phyloP scores from a whole-genome alignment of 2,329 filamentous ascomycete species.

The Aspergillus pseudotamarii region DNA sequence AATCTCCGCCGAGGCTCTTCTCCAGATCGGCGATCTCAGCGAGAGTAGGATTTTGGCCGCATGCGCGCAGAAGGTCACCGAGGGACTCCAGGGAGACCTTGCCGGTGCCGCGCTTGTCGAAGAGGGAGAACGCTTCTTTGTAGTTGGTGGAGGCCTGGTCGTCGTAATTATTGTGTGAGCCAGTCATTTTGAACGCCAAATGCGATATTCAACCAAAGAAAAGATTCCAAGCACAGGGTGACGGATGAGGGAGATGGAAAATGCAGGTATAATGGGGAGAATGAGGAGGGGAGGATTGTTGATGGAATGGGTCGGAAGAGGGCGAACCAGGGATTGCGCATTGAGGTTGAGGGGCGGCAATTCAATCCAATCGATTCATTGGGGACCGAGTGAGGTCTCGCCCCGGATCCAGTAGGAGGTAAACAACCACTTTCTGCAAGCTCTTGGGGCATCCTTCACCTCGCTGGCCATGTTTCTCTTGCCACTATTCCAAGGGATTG shows the following conservation, averaged over 20 bases:
- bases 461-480: not conserved
- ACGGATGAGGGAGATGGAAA: conserved; percentile 6
- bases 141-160: conserved; percentile 86
- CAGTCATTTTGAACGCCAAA: conserved; percentile 30
- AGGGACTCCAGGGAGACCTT: conserved; percentile 84
- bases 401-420: not conserved
- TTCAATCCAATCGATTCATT: not conserved
- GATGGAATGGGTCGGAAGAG: conserved; percentile 11
- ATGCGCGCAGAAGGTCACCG: conserved; percentile 92
- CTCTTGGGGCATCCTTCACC: not conserved
- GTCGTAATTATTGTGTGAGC: conserved; percentile 26
- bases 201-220: conserved; percentile 2
- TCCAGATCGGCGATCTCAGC: conserved; percentile 91
- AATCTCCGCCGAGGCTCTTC: conserved; percentile 85
- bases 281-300: not conserved
- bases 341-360: conserved; percentile 2
- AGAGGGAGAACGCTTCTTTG: conserved; percentile 99
- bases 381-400: not conserved
- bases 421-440: not conserved
- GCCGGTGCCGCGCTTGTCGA: conserved; percentile 98
- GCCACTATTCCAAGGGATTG: not conserved
- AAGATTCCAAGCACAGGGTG: not conserved
- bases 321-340: conserved; percentile 18
- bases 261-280: conserved; percentile 3
- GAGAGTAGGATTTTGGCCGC: conserved; percentile 95